Evolutionary conservation across 805 yeast genomes (phyloP).

Genomic region (Zygosaccharomyces gambellarensis): DNA sequence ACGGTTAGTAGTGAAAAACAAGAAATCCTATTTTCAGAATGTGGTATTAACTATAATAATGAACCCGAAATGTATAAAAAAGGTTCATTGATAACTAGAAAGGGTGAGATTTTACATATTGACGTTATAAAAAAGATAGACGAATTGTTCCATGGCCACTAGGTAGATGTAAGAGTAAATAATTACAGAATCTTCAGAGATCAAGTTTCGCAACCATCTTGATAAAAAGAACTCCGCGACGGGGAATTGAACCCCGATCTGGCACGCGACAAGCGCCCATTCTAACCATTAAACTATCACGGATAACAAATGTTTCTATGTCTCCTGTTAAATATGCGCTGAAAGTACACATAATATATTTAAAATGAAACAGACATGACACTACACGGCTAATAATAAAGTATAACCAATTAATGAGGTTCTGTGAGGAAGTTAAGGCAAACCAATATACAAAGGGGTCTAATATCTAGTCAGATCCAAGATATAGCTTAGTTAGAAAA

Average conservation of each 20-base stretch:
- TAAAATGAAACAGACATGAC: too few relatives aligned
- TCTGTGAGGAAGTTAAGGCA: too few relatives aligned
- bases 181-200: neutral
- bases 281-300: constrained; percentile 30
- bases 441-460: too few relatives aligned
- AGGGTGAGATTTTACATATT: constrained; percentile 45
- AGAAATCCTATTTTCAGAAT: constrained; percentile 72
- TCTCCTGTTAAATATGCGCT: neutral
- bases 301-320: too few relatives aligned
- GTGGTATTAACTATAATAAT: constrained; percentile 84
- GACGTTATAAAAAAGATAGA: constrained; percentile 40
- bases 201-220: neutral
- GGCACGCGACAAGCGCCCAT: constrained; percentile 32
- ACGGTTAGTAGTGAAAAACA: constrained; percentile 81
- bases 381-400: too few relatives aligned
- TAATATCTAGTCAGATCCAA: too few relatives aligned
- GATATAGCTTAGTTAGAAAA: too few relatives aligned
- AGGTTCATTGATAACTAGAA: constrained; percentile 55
- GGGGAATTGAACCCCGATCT: constrained; percentile 33
- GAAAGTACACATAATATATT: neutral
- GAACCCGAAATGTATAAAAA: constrained; percentile 86
- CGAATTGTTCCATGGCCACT: constrained; percentile 33
- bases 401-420: too few relatives aligned
- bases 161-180: neutral
- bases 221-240: constrained; percentile 24